Conservation (phyloP, 2,329 filamentous ascomycete genomes). For the Arthrobotrys conoides region DNA sequence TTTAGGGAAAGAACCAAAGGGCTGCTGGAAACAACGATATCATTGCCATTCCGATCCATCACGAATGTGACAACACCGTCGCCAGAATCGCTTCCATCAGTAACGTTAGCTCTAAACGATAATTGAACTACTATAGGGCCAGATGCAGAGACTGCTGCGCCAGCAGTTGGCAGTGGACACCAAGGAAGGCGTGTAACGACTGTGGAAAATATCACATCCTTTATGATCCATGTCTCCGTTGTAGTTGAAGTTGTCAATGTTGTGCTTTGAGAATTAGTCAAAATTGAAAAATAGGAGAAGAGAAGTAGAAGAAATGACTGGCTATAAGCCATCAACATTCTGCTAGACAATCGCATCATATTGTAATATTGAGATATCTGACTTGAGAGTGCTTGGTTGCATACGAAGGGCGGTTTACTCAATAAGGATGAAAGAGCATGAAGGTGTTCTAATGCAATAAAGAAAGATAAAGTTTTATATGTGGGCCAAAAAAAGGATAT, state of each 20-base stretch:
- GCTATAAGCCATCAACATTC: neutral
- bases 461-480: no score
- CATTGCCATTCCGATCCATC: neutral
- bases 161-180: neutral
- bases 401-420: no score
- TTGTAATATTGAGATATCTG: no score
- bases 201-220: slow-evolving; percentile 18
- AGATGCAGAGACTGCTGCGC: neutral
- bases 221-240: slow-evolving; percentile 5
- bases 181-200: neutral
- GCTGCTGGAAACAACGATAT: slow-evolving; percentile 4
- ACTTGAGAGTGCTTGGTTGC: no score
- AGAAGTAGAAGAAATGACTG: neutral
- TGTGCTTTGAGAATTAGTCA: neutral
- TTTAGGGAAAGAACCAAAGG: slow-evolving; percentile 12
- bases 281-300: neutral
- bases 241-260: neutral
- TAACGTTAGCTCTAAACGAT: slow-evolving; percentile 11
- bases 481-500: no score
- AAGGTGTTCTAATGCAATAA: no score
- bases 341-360: neutral
- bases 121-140: slow-evolving; percentile 14
- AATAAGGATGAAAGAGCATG: no score
- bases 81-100: slow-evolving; percentile 3
- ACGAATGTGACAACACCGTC: slow-evolving; percentile 5